Evolutionary conservation across 2,329 filamentous ascomycete species (phyloP), one percentile per base, ranked within the genome.

Genomic region (Xylaria sp.): DNA sequence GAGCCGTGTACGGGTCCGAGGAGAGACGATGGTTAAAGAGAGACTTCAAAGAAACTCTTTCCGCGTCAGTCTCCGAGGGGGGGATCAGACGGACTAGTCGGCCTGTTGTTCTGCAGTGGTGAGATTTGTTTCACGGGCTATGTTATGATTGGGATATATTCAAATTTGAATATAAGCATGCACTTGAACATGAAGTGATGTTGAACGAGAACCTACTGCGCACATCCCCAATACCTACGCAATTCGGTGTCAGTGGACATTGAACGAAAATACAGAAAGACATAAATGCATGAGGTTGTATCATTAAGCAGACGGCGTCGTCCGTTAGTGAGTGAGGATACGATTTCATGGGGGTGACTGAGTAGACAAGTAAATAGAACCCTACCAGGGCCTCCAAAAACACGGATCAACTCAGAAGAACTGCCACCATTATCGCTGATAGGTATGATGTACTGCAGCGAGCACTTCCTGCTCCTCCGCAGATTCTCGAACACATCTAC

Each of bases 371-470:
- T 33, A 45, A 4, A 47, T 10, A 20, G 13, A 27, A 47, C 13
- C 64, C 13, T 81, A 90, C 95, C 95, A 71, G 95, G 95, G 0
- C 96, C 96, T 15, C 95, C 96, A 80, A 98, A 96, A 39, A 98
- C 94, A 39, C 96, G 87, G 71, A 97, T 97, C 74, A 97, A 83
- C 81, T 98, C 95, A 50, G 93, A 97, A 2, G 94, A 96, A 73
- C 92, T 96, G 44, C 95, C 95, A 55, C 95, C 95, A 79, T 98
- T 98, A 81, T 98, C 95, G 71, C 92, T 96, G 77, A 97, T 97
- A 39, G 95, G 95, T 59, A 98, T 97, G 66, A 97, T 89, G 78
- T 97, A 96, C 79, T 88, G 93, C 47, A 96, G 81, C 2, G 86
- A 82, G 75, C 90, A 91, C 45, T 85, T 80, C 68, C 91, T 92